Conservation (phyloP, 1,284 basidiomycete genomes). For the Testicularia cyperi region DNA sequence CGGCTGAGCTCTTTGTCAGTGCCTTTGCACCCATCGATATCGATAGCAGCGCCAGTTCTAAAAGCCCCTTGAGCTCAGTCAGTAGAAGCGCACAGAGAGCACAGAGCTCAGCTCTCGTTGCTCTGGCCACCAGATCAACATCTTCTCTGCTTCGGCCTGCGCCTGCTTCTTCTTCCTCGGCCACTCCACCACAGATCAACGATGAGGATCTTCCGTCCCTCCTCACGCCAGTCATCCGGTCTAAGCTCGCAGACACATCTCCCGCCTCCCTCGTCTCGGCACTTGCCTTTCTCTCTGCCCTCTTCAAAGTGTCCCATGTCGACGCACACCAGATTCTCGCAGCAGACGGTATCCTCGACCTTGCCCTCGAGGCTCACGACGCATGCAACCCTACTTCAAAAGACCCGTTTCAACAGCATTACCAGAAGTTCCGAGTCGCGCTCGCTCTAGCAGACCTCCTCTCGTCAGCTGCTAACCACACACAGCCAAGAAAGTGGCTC, state of each 20-base stretch:
- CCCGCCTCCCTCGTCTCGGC: conserved; percentile 27
- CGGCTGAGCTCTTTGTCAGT: conserved; percentile 22
- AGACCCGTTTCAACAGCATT: neutral
- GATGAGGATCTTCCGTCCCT: conserved; percentile 23
- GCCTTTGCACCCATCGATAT: conserved; percentile 18
- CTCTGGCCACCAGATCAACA: neutral
- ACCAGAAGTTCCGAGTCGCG: conserved; percentile 11
- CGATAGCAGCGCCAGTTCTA: conserved; percentile 14
- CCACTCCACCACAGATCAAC: no score
- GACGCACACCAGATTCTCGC: conserved; percentile 27
- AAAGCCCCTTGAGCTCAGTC: neutral
- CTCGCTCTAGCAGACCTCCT: conserved; percentile 25
- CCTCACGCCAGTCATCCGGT: conserved; percentile 22
- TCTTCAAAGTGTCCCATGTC: conserved; percentile 16
- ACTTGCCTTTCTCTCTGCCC: conserved; percentile 20
- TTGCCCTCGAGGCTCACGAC: conserved; percentile 21
- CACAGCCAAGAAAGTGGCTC: conserved; percentile 16
- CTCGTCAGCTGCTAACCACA: conserved; percentile 22
- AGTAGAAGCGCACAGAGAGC: neutral
- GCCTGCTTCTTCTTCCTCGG: no score
- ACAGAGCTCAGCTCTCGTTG: neutral
- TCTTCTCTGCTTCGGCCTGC: neutral
- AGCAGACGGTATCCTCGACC: conserved; percentile 19
- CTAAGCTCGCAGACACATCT: conserved; percentile 25
- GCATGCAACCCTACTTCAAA: conserved; percentile 18